Evolutionary conservation across 2,329 filamentous ascomycete genomes (phyloP).

Genomic region (Geoglossum cookeanum): DNA sequence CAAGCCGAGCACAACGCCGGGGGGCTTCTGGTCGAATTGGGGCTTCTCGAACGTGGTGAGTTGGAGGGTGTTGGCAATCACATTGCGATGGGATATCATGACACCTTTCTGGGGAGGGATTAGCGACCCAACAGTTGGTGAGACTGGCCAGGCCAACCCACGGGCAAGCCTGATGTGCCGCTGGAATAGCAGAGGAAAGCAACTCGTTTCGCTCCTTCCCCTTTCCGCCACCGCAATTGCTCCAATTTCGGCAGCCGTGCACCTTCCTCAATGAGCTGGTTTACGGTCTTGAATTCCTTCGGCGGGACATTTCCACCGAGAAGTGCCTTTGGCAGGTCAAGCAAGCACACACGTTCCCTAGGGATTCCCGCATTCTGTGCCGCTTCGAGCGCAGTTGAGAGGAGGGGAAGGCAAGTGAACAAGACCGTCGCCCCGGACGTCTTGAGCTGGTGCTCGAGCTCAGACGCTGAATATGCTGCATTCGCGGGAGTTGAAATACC

Average conservation of each 20-base stretch:
- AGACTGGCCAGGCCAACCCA: constrained; percentile 20
- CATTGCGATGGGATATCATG: constrained; percentile 63
- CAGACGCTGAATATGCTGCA: constrained; percentile 49
- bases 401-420: constrained; percentile 51
- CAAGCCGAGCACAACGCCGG: constrained; percentile 42
- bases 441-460: constrained; percentile 53
- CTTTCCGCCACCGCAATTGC: constrained; percentile 38
- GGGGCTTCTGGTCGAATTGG: constrained; percentile 18
- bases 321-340: constrained; percentile 42
- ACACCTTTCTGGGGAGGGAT: constrained; percentile 46
- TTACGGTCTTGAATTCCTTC: constrained; percentile 39
- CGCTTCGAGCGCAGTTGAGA: constrained; percentile 44
- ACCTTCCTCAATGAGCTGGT: constrained; percentile 46
- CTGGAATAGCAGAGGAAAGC: constrained; percentile 67
- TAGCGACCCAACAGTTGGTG: neutral
- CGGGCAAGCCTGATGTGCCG: constrained; percentile 60
- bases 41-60: constrained; percentile 32
- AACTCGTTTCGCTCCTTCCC: constrained; percentile 46
- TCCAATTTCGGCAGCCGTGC: constrained; percentile 32
- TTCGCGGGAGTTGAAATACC: constrained; percentile 59
- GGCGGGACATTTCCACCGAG: constrained; percentile 28
- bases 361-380: constrained; percentile 44
- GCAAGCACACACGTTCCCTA: constrained; percentile 44
- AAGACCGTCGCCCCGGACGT: constrained; percentile 49
- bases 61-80: constrained; percentile 59